Evolutionary conservation across 345 rosid genomes (phyloP).

Genomic region (Corymbia maculata): DNA sequence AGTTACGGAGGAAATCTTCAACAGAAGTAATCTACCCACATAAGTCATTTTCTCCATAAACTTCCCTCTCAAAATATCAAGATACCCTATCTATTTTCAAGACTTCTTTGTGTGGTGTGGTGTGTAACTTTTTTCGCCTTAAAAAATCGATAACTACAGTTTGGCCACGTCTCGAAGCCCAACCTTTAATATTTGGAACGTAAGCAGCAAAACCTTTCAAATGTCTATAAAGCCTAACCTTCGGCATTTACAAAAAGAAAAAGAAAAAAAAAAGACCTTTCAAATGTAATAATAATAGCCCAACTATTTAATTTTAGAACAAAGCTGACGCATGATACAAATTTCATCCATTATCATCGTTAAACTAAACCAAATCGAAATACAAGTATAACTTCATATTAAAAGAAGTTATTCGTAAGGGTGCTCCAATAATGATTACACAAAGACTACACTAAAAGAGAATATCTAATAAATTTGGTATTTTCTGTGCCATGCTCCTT

Average conservation of each 20-base stretch:
- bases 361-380: neutral
- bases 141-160: neutral
- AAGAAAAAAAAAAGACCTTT: neutral
- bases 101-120: neutral
- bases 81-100: neutral
- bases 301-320: neutral
- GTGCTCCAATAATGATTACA: accelerated
- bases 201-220: neutral
- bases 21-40: neutral
- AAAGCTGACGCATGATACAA: neutral
- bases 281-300: neutral
- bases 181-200: neutral
- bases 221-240: neutral
- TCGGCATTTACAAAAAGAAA: neutral
- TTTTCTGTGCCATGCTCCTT: neutral
- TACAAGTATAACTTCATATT: neutral
- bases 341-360: neutral
- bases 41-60: neutral
- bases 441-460: neutral
- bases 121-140: neutral
- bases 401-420: neutral
- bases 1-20: neutral
- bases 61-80: neutral
- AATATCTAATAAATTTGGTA: neutral
- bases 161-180: neutral